These are phyloP conservation scores for Cicer pinnatifidum DNA, from an alignment of 306 rosid species.

Conservation along the genomic window DNA sequence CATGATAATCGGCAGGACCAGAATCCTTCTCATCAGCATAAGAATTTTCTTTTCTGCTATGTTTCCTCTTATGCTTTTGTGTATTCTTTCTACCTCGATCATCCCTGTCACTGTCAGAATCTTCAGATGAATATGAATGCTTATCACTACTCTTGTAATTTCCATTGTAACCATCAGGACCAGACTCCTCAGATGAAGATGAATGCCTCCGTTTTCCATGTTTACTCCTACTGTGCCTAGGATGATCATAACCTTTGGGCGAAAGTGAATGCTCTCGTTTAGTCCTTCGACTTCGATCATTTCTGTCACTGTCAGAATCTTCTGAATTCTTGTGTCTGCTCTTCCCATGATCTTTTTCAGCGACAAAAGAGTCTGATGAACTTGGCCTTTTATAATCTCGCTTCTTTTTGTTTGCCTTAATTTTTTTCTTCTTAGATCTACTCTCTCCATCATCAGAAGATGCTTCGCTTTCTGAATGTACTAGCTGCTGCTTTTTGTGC, in stretches of 20 bases:
- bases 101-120: conserved; percentile 52
- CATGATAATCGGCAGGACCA: conserved; percentile 36
- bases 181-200: conserved; percentile 40
- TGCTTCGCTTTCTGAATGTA: conserved; percentile 52
- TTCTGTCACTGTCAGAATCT: conserved; percentile 52
- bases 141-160: conserved; percentile 43
- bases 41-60: conserved; percentile 39
- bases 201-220: conserved; percentile 45
- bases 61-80: conserved; percentile 44
- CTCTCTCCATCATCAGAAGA: conserved; percentile 58
- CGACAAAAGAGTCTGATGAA: conserved; percentile 59
- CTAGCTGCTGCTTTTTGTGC: conserved; percentile 51
- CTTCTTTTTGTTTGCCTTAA: conserved; percentile 60
- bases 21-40: conserved; percentile 49
- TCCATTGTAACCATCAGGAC: conserved; percentile 33
- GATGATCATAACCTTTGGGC: conserved; percentile 40
- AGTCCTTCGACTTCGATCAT: conserved; percentile 46
- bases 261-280: conserved; percentile 44
- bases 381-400: conserved; percentile 49
- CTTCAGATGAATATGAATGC: conserved; percentile 52
- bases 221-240: conserved; percentile 46
- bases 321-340: conserved; percentile 50
- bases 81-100: conserved; percentile 49
- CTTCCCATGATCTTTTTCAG: conserved; percentile 48
- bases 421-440: conserved; percentile 47